Conservation (phyloP, 2,329 filamentous ascomycete genomes). For the Trichoderma oligosporum region DNA sequence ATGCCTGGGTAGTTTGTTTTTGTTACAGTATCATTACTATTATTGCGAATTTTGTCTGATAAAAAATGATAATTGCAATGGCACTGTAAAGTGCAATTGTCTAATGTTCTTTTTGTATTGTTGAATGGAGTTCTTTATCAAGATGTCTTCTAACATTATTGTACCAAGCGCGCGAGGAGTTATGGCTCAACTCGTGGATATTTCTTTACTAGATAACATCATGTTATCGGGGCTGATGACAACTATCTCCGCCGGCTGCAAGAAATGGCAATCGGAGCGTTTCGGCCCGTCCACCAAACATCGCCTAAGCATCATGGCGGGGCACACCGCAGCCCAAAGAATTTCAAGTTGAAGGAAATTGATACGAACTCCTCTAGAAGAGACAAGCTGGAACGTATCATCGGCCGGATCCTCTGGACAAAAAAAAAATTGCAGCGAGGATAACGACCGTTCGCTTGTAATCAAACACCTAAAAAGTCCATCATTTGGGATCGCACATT, state of each 20-base stretch:
- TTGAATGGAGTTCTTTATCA: too few relatives aligned
- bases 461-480: neutral
- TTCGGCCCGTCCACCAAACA: conserved; percentile 5
- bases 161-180: too few relatives aligned
- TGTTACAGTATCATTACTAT: neutral
- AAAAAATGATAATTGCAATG: neutral
- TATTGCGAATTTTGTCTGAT: neutral
- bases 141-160: too few relatives aligned
- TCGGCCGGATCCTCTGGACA: neutral
- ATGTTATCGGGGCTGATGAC: neutral
- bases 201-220: neutral
- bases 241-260: neutral
- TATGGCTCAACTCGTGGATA: too few relatives aligned
- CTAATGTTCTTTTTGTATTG: neutral
- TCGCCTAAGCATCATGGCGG: conserved; percentile 5
- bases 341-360: conserved; percentile 10
- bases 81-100: neutral
- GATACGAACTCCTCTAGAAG: neutral
- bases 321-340: conserved; percentile 6
- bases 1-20: neutral
- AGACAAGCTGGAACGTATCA: neutral
- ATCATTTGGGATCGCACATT: neutral
- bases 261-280: neutral
- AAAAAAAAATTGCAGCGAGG: neutral
- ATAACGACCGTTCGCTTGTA: neutral